A percentile compares a stretch with the other conserved stretches of the same genome.
These are phyloP conservation scores for Mucuna pruriens DNA, from an alignment of 306 rosid species.

Conservation along the genomic window DNA sequence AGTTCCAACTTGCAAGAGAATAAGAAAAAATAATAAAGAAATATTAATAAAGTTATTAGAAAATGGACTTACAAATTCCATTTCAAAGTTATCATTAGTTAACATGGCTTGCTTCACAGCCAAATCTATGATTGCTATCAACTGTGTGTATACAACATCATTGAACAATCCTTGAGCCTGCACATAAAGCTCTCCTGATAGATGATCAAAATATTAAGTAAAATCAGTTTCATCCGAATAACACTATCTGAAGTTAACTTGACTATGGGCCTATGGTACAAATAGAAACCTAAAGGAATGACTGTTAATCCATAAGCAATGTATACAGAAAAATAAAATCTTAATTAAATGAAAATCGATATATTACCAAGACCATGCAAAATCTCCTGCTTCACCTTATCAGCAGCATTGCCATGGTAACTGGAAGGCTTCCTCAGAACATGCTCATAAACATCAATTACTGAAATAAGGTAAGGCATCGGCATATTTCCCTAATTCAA, in stretches of 20 bases:
- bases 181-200: slow-evolving; percentile 84
- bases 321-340: slow-evolving; percentile 3
- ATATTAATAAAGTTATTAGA: not conserved
- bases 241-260: slow-evolving; percentile 31
- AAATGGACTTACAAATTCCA: slow-evolving; percentile 77
- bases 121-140: slow-evolving; percentile 68
- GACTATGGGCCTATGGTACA: slow-evolving; percentile 15
- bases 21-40: not conserved
- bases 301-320: slow-evolving; percentile 6
- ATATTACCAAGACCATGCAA: slow-evolving; percentile 91
- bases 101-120: slow-evolving; percentile 75
- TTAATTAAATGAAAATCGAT: slow-evolving; percentile 33
- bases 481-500: slow-evolving; percentile 85
- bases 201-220: slow-evolving; percentile 36
- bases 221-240: slow-evolving; percentile 29
- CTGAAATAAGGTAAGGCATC: slow-evolving; percentile 77
- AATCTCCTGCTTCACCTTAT: slow-evolving; percentile 95
- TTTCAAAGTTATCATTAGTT: slow-evolving; percentile 70
- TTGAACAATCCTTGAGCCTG: slow-evolving; percentile 87
- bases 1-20: slow-evolving; percentile 1
- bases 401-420: slow-evolving; percentile 62
- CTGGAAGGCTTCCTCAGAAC: slow-evolving; percentile 74
- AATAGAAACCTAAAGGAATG: slow-evolving; percentile 24
- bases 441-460: slow-evolving; percentile 77
- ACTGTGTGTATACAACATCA: slow-evolving; percentile 67